Evolutionary conservation across 257 asterid species (phyloP), one percentile per base, ranked within the genome.

Genomic region (Paraleonurus japonicus): DNA sequence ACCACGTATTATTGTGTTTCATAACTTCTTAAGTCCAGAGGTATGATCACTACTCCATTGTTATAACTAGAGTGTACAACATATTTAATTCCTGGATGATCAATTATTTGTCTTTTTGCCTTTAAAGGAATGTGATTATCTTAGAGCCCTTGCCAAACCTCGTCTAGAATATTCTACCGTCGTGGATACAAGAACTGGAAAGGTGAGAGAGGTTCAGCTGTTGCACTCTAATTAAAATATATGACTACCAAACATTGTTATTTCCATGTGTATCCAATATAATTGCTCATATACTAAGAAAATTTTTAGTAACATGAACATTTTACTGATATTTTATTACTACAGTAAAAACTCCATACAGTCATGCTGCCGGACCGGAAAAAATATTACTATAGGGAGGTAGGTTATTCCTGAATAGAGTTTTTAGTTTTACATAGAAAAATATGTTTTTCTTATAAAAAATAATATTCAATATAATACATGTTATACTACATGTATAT

Each of bases 91-190:
- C 30, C 20, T 72, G 61, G 39, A 10, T 73, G 70, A 26, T 60
- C 48, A 69, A 41, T 80, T 69, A 27, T 71, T 65, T 80, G 30
- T 48, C 28, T 32, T 65, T n/a, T 57, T 75, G 32, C 22, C 74
- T 47, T 75, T 75, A 26, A 83, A 92, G 96, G 97, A 92, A 76
- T 92, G 97, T 39, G 95, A 89, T 80, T 89, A 92, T 82, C 95
- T 92, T 69, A 87, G 86, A 80, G 89, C 80, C 64, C 76, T 85
- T 61, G 92, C 97, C 48, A 73, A 53, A 66, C 93, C 96, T 65
- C 97, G 90, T 70, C 90, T 89, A 45, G 81, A 79, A 67, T 71
- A 82, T 77, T 92, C 97, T 54, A 87, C 96, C 2, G 97, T 92
- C 45, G 97, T 92, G 61, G 97, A 92, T 73, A 68, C 89, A 76